phyloP scores from a whole-genome alignment of 164 flowering plant genomes.

The Tetracentron sinense region DNA sequence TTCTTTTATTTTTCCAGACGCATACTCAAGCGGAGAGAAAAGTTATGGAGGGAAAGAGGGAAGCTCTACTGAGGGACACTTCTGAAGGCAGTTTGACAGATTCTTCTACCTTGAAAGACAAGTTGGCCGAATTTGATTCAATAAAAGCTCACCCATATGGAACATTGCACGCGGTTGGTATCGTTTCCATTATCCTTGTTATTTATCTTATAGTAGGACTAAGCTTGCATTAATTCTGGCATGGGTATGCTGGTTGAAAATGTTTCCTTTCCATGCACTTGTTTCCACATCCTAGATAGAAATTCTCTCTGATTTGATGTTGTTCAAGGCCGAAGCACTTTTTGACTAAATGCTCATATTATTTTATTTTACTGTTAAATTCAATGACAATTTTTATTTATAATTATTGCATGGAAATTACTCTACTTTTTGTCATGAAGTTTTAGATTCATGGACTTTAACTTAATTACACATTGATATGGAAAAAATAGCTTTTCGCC shows the following conservation, averaged over 20 bases:
- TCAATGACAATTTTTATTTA: no score
- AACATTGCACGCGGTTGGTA: slow-evolving; percentile 51
- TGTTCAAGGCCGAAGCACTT: no score
- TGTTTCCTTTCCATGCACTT: no score
- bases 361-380: no score
- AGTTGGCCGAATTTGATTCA: slow-evolving; percentile 45
- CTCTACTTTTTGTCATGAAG: no score
- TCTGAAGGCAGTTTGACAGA: slow-evolving; percentile 25
- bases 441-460: no score
- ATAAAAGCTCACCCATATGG: slow-evolving; percentile 61
- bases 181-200: not conserved
- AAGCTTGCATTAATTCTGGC: not conserved
- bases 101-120: slow-evolving; percentile 31
- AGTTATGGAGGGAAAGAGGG: slow-evolving; percentile 51
- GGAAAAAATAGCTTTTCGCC: no score
- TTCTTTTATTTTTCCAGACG: slow-evolving; percentile 38
- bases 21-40: slow-evolving; percentile 77
- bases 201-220: not conserved
- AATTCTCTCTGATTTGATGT: no score
- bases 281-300: no score
- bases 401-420: no score
- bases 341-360: no score
- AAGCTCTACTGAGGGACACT: slow-evolving; percentile 47
- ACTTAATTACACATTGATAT: no score
- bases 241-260: not conserved